phyloP scores from a whole-genome alignment of 345 rosid species.

The Schrenkiella parvula region DNA sequence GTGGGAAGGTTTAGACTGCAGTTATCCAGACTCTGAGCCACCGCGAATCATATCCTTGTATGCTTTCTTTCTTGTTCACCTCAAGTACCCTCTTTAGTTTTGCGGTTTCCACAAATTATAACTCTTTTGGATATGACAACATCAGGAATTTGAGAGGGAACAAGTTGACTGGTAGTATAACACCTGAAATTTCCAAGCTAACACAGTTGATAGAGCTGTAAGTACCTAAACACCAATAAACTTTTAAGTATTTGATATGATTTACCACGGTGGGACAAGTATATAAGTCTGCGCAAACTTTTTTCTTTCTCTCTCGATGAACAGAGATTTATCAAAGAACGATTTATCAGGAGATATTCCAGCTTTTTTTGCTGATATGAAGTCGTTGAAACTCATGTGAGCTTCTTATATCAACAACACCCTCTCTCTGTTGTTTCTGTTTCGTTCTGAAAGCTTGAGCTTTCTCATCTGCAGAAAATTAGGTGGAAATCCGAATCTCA shows the following conservation, averaged over 20 bases:
- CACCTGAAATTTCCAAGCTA: conserved; percentile 31
- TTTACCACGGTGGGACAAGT: neutral
- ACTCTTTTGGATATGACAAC: neutral
- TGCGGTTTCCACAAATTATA: neutral
- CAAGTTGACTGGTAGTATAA: conserved; percentile 33
- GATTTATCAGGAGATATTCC: conserved; percentile 49
- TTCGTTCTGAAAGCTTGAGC: neutral
- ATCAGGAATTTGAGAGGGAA: conserved; percentile 37
- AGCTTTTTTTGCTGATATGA: conserved; percentile 32
- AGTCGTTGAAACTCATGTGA: conserved; percentile 43
- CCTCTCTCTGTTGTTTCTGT: neutral
- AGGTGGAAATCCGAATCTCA: conserved; percentile 7
- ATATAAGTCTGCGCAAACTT: neutral
- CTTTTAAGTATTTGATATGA: neutral
- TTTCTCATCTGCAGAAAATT: conserved; percentile 15
- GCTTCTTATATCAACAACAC: conserved; percentile 12
- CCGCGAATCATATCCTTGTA: conserved; percentile 46
- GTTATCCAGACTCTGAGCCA: neutral
- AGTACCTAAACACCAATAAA: conserved; percentile 7
- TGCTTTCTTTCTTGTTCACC: conserved; percentile 13
- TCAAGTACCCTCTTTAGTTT: neutral
- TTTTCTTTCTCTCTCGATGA: neutral
- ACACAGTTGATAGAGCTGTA: conserved; percentile 36
- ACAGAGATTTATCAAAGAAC: conserved; percentile 62
- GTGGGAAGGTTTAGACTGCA: conserved; percentile 47